A percentile compares a stretch with the other conserved stretches of the same genome.
Conservation (phyloP, 2,329 filamentous ascomycete genomes). For the Phyllosticta citribraziliensis region DNA sequence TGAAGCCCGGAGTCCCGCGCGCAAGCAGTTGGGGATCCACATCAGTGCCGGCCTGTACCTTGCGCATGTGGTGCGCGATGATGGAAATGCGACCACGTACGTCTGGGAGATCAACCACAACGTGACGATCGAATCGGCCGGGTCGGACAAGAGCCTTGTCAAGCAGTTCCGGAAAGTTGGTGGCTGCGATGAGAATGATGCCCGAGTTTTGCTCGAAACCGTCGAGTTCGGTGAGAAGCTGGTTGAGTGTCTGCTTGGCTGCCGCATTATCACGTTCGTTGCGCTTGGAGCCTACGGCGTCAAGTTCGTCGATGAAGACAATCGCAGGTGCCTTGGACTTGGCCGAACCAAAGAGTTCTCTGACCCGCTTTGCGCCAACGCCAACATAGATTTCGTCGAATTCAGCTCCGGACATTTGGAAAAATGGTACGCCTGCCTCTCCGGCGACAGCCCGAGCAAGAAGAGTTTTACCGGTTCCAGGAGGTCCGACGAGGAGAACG, state of each 20-base stretch:
- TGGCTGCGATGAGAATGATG: constrained; percentile 91
- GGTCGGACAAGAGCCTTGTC: constrained; percentile 92
- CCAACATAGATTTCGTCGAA: constrained; percentile 98
- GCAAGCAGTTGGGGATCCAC: constrained; percentile 80
- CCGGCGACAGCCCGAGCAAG: constrained; percentile 91
- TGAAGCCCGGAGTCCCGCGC: constrained; percentile 80
- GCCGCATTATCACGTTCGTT: constrained; percentile 91
- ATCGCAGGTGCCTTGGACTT: constrained; percentile 82
- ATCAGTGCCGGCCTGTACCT: constrained; percentile 69
- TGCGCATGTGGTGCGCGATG: constrained; percentile 84
- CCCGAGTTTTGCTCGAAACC: constrained; percentile 92
- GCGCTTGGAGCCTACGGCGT: constrained; percentile 88
- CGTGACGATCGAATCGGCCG: constrained; percentile 90
- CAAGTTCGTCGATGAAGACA: constrained; percentile 89
- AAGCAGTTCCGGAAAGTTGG: constrained; percentile 87
- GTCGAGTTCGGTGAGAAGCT: constrained; percentile 91
- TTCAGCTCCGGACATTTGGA: constrained; percentile 99
- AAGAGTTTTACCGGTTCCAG: constrained; percentile 94
- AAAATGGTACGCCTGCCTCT: constrained; percentile 95
- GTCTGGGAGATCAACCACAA: constrained; percentile 80
- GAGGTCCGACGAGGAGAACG: constrained; percentile 87
- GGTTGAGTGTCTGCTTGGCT: constrained; percentile 94
- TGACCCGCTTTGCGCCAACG: constrained; percentile 90
- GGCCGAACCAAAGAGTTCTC: constrained; percentile 79
- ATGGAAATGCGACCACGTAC: constrained; percentile 90